Percentiles rank a stretch among this genome's conserved stretches.
Evolutionary conservation across 225 moss, liverwort and hornwort species (phyloP).

Genomic region (Sphagnum contortum): DNA sequence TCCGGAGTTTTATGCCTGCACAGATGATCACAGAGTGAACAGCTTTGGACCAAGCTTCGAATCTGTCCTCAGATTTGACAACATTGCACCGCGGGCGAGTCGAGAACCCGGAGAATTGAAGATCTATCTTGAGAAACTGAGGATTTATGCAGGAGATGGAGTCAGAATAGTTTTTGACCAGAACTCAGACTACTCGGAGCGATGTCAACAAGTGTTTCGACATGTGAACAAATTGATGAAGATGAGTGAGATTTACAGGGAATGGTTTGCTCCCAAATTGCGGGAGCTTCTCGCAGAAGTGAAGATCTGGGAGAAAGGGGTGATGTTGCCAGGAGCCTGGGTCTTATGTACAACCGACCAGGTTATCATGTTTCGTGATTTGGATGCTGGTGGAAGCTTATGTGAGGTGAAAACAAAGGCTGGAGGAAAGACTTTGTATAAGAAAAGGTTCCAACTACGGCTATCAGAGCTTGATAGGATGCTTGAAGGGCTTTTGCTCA

Average conservation of each 20-base stretch:
- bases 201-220: slow-evolving; percentile 21
- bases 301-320: slow-evolving; percentile 47
- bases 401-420: slow-evolving; percentile 35
- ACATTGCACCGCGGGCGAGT: slow-evolving; percentile 4
- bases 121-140: slow-evolving; percentile 27
- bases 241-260: slow-evolving; percentile 15
- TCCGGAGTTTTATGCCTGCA: slow-evolving; percentile 36
- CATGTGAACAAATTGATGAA: slow-evolving; percentile 42
- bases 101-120: slow-evolving; percentile 20
- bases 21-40: slow-evolving; percentile 25
- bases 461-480: slow-evolving; percentile 32
- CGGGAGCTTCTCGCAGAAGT: slow-evolving; percentile 25
- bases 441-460: slow-evolving; percentile 29
- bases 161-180: slow-evolving; percentile 23
- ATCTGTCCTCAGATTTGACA: slow-evolving; percentile 12
- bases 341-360: slow-evolving; percentile 36
- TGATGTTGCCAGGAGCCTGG: slow-evolving; percentile 40
- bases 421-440: slow-evolving; percentile 31
- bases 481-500: slow-evolving; percentile 28
- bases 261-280: slow-evolving; percentile 34
- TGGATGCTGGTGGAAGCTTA: slow-evolving; percentile 33
- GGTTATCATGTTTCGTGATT: slow-evolving; percentile 31
- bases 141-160: slow-evolving; percentile 16
- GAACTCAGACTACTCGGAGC: slow-evolving; percentile 22
- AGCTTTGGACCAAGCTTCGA: slow-evolving; percentile 14